phyloP scores from a whole-genome alignment of 306 rosid genomes.

The Albizia julibrissin region DNA sequence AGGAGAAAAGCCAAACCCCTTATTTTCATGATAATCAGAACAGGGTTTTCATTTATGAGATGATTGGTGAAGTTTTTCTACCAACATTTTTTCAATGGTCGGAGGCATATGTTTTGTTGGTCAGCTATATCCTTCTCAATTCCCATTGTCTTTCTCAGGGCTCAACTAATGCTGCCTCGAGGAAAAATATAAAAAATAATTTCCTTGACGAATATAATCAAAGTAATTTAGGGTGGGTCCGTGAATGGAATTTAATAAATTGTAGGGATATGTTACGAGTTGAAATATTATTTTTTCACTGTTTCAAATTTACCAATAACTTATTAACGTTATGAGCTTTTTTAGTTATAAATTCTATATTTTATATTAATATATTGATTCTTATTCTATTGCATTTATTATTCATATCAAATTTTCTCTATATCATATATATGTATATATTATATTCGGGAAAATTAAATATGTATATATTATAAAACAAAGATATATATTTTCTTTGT shows the following conservation, averaged over 20 bases:
- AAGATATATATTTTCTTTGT: not conserved
- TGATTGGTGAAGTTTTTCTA: not conserved
- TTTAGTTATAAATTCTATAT: no score
- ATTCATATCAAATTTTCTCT: no score
- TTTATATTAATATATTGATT: not conserved
- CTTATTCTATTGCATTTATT: not conserved
- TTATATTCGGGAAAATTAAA: no score
- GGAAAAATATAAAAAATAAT: not conserved
- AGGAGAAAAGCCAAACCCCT: no score
- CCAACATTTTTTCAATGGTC: not conserved
- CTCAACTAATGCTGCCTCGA: not conserved
- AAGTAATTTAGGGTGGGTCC: not conserved
- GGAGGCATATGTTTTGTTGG: not conserved
- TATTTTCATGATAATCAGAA: not conserved
- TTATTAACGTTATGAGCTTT: no score
- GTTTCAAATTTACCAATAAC: not conserved
- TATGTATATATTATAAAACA: no score
- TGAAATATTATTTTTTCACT: not conserved
- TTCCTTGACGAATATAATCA: not conserved
- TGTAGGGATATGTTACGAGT: not conserved
- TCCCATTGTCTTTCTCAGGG: not conserved
- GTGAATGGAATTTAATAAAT: not conserved
- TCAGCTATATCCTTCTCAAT: not conserved
- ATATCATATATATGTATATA: no score
- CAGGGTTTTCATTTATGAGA: not conserved